Percentiles rank a stretch among this genome's conserved stretches.
Evolutionary conservation across 352 stramenopile genomes (phyloP).

Genomic region (Globisporangium yorkense): DNA sequence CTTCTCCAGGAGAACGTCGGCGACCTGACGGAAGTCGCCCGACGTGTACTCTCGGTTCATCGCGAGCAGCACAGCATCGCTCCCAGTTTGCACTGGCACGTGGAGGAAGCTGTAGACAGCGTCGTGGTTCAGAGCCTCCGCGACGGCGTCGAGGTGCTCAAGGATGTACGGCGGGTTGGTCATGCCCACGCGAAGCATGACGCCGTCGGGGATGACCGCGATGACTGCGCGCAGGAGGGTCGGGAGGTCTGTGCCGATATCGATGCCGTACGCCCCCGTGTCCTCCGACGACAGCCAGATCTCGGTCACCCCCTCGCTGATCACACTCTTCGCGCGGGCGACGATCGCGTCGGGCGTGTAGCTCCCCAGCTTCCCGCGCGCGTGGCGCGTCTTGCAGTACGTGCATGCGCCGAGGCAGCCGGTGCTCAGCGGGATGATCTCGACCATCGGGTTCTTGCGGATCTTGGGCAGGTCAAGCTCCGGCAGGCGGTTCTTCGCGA

Average conservation of each 20-base stretch:
- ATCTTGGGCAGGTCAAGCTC: constrained; percentile 90
- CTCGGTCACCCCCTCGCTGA: constrained; percentile 83
- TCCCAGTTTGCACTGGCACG: constrained; percentile 89
- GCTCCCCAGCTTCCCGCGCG: constrained; percentile 86
- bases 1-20: constrained; percentile 65
- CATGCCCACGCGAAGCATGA: constrained; percentile 92
- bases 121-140: constrained; percentile 71
- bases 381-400: constrained; percentile 92
- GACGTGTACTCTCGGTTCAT: constrained; percentile 92
- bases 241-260: constrained; percentile 78
- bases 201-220: constrained; percentile 49
- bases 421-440: constrained; percentile 91
- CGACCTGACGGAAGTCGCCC: constrained; percentile 69
- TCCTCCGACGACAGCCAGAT: constrained; percentile 91
- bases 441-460: constrained; percentile 88
- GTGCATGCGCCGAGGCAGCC: constrained; percentile 90
- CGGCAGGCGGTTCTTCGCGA: constrained; percentile 78
- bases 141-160: constrained; percentile 81
- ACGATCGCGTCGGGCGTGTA: constrained; percentile 83
- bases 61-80: constrained; percentile 74
- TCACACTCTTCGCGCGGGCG: constrained; percentile 51
- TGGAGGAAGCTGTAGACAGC: constrained; percentile 89
- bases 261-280: constrained; percentile 89
- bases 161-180: constrained; percentile 92
- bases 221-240: constrained; percentile 66